A percentile compares a stretch with the other conserved stretches of the same genome.
Conservation (phyloP, 2,329 filamentous ascomycete genomes). For the Elsinoe fawcettii region DNA sequence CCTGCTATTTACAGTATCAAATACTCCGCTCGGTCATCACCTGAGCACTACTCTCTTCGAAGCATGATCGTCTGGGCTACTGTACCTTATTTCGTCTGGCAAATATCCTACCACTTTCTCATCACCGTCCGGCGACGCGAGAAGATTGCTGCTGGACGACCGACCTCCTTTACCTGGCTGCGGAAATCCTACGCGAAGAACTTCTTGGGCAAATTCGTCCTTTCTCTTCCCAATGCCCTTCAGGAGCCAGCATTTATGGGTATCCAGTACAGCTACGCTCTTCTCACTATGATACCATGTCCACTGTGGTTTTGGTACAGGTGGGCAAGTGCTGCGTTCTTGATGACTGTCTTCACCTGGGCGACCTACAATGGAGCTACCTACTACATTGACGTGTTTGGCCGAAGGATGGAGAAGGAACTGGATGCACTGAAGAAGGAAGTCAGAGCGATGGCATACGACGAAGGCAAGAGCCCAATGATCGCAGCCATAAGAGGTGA, state of each 20-base stretch:
- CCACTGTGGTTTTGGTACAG: slow-evolving; percentile 90
- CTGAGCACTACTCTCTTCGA: slow-evolving; percentile 67
- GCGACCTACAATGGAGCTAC: slow-evolving; percentile 95
- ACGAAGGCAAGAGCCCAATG: slow-evolving; percentile 15
- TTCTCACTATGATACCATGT: slow-evolving; percentile 88
- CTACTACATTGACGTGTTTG: slow-evolving; percentile 97
- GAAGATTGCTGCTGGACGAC: slow-evolving; percentile 90
- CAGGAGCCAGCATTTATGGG: slow-evolving; percentile 93
- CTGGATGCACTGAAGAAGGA: slow-evolving; percentile 82
- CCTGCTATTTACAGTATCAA: slow-evolving; percentile 82
- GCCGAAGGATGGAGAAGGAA: slow-evolving; percentile 93
- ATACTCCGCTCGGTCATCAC: slow-evolving; percentile 57
- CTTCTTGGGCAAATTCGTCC: slow-evolving; percentile 78
- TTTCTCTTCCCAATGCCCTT: slow-evolving; percentile 63
- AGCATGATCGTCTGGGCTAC: slow-evolving; percentile 95
- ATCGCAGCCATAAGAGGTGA: slow-evolving; percentile 9
- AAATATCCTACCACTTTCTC: slow-evolving; percentile 84
- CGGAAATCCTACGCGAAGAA: slow-evolving; percentile 82
- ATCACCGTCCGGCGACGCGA: slow-evolving; percentile 92
- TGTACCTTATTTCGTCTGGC: slow-evolving; percentile 87
- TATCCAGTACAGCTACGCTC: slow-evolving; percentile 87
- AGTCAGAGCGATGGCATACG: slow-evolving; percentile 78
- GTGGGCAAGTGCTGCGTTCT: slow-evolving; percentile 68
- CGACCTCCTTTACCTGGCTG: slow-evolving; percentile 96
- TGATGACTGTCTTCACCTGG: slow-evolving; percentile 81